A percentile compares a stretch with the other conserved stretches of the same genome.
phyloP scores from a whole-genome alignment of 1,284 basidiomycete species.

The Boletus smithii region DNA sequence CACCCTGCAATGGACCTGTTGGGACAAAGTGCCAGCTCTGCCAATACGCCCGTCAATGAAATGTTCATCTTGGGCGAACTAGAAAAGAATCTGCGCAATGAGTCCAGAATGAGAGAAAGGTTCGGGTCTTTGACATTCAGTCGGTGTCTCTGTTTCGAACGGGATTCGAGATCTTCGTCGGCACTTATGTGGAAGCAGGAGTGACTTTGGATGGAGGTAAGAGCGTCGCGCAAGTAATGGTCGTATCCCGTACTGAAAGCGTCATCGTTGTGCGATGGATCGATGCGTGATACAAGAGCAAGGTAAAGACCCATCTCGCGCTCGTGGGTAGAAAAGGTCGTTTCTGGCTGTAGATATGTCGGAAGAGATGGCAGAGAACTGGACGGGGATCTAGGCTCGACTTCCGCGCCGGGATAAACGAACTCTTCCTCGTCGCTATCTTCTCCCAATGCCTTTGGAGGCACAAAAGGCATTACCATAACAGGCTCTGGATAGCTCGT shows the following conservation, averaged over 20 bases:
- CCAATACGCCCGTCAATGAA: constrained; percentile 79
- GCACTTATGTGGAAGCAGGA: constrained; percentile 49
- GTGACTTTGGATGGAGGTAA: constrained; percentile 65
- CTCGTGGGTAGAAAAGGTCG: constrained; percentile 73
- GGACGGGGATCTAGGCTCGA: constrained; percentile 21
- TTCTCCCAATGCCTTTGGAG: constrained; percentile 26
- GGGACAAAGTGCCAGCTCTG: constrained; percentile 78
- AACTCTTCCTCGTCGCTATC: constrained; percentile 66
- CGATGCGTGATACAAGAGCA: constrained; percentile 73
- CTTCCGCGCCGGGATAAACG: constrained; percentile 55
- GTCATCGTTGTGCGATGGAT: constrained; percentile 69
- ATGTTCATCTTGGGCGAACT: constrained; percentile 88
- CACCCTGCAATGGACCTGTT: constrained; percentile 85
- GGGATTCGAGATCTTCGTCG: constrained; percentile 37
- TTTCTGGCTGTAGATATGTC: constrained; percentile 58
- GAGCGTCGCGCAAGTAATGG: constrained; percentile 79
- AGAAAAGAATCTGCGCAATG: constrained; percentile 75
- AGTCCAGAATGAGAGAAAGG: constrained; percentile 67
- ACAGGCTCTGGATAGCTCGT: constrained; percentile 71
- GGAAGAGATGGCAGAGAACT: constrained; percentile 26
- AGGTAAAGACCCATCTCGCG: constrained; percentile 82
- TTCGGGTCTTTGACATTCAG: constrained; percentile 80
- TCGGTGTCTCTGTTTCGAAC: constrained; percentile 58
- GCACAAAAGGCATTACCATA: constrained; percentile 31
- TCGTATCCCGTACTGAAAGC: constrained; percentile 85